Base-by-base conservation (phyloP, 2,329 filamentous ascomycete genomes). In the Colletotrichum shisoi region DNA sequence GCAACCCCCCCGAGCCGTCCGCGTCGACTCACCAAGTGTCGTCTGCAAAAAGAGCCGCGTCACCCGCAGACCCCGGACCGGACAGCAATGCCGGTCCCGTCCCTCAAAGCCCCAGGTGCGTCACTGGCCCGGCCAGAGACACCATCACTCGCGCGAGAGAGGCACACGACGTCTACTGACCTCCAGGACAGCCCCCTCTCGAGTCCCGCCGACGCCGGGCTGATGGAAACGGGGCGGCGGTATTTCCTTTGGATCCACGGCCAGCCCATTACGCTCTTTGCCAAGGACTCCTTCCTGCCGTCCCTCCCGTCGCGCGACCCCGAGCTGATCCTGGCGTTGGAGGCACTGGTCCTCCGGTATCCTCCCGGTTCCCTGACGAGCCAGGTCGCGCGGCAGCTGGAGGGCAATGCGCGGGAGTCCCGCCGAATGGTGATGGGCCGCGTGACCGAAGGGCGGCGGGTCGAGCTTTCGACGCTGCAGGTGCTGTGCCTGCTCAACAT, bases 191-290 rank as follows among this genome's bases (percentile, higher is more conserved):
- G 31, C 21, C 48, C 48, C 31, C 45, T 42, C 5, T 60, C 62
- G 27, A 12, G 19, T 2, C 27, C 40, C 6, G 42, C 31, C 4
- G 57, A 61, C n/a, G 19, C 57, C 21, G 24, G 19, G 4, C 51
- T 62, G 8, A 44, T 44, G 11, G 57, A 54, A 7, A 44, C 44
- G 6, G 63, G 63, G 1, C 63, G 63, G 11, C 24, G 60, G 2
- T 85, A 84, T 70, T 69, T 84, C 3, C 71, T 76, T 4, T 84
- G 81, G 69, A 83, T 82, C 62, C 80, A 85, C 59, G 81, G 78
- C 27, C 83, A 85, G 57, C 82, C 83, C 6, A 74, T 85, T 24
- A 78, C 79, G 17, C 73, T 85, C 0, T 85, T 85, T 57, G 74
- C 79, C 19, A 71, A 76, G 12, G 73, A 75, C 4, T 75, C 70